A percentile compares a stretch with the other conserved stretches of the same genome.
phyloP scores from a whole-genome alignment of 2,329 filamentous ascomycete species.

The Fusarium sp. region DNA sequence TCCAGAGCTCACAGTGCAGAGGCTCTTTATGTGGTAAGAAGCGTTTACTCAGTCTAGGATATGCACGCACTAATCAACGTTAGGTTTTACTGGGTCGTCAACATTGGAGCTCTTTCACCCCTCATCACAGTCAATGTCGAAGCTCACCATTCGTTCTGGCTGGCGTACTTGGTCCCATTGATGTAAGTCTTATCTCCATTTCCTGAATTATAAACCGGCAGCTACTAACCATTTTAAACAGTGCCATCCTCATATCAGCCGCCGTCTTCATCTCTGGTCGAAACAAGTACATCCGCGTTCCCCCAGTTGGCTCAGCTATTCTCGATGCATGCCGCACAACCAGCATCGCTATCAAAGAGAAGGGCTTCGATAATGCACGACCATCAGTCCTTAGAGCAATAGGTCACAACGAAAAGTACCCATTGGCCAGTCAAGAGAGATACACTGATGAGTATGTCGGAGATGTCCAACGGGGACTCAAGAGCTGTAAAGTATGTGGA shows the following conservation, averaged over 20 bases:
- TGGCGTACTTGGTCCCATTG: neutral
- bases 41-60: fast-evolving
- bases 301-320: neutral
- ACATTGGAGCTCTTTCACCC: neutral
- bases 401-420: neutral
- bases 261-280: neutral
- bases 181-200: neutral
- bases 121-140: conserved; percentile 1
- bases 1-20: neutral
- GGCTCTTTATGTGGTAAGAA: conserved; percentile 3
- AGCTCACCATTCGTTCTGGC: neutral
- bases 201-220: too few species aligned
- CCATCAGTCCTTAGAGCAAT: neutral
- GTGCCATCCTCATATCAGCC: neutral
- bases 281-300: neutral
- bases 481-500: neutral
- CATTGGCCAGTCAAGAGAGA: neutral
- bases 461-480: neutral
- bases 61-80: fast-evolving
- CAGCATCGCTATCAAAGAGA: neutral
- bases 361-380: neutral
- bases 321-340: neutral
- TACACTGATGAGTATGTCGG: conserved; percentile 7
- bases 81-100: conserved; percentile 10
- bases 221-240: neutral